phyloP scores from a whole-genome alignment of 352 stramenopile species.

The Poterioochromonas sp. region DNA sequence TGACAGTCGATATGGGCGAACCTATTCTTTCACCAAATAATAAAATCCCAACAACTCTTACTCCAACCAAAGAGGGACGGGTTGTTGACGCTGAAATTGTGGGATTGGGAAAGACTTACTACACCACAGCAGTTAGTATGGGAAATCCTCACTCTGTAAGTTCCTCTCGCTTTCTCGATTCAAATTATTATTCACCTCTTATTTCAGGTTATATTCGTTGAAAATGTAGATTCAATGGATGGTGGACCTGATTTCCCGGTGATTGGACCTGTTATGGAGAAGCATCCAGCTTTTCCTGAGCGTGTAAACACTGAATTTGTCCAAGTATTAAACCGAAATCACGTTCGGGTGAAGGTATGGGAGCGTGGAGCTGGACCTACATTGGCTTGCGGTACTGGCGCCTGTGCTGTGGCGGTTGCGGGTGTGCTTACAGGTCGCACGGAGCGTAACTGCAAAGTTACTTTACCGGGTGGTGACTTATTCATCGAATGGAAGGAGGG shows the following conservation, averaged over 20 bases:
- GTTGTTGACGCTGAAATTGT: slow-evolving; percentile 59
- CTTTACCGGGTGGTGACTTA: slow-evolving; percentile 65
- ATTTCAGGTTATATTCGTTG: slow-evolving; percentile 58
- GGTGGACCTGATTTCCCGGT: slow-evolving; percentile 48
- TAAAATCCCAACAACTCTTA: slow-evolving; percentile 61
- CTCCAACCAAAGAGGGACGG: slow-evolving; percentile 50
- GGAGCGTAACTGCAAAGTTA: slow-evolving; percentile 54
- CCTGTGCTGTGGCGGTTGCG: slow-evolving; percentile 61
- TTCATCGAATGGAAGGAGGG: slow-evolving; percentile 66
- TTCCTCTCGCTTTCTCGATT: neutral
- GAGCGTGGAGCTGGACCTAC: slow-evolving; percentile 67
- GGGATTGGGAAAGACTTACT: slow-evolving; percentile 58
- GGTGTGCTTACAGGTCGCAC: slow-evolving; percentile 46
- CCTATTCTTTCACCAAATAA: slow-evolving; percentile 48
- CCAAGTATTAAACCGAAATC: slow-evolving; percentile 49
- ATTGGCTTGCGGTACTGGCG: slow-evolving; percentile 65
- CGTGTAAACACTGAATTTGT: slow-evolving; percentile 61
- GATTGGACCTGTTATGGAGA: slow-evolving; percentile 42
- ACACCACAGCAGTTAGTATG: slow-evolving; percentile 64
- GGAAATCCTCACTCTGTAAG: slow-evolving; percentile 63
- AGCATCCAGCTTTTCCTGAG: slow-evolving; percentile 42
- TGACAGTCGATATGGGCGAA: slow-evolving; percentile 72
- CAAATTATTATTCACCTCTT: neutral
- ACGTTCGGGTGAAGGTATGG: slow-evolving; percentile 70
- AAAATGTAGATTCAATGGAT: slow-evolving; percentile 63